Percentiles rank a stretch among this genome's conserved stretches.
These are phyloP conservation scores for Trypanosoma rangeli DNA, from an alignment of 208 protist species.

Conservation along the genomic window DNA sequence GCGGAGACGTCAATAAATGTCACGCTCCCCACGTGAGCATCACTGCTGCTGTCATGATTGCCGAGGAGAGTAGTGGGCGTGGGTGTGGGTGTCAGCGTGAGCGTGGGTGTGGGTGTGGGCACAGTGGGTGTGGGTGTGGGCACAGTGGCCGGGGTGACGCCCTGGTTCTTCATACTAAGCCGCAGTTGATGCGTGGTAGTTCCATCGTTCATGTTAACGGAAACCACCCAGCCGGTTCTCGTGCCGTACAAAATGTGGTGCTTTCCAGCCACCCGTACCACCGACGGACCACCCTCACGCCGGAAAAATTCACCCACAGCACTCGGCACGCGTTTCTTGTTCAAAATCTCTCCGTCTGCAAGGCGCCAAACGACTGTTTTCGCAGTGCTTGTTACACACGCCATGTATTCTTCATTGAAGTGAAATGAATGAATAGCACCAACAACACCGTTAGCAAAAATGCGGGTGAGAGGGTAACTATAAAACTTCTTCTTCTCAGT, in stretches of 20 bases:
- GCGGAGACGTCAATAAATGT: slow-evolving; percentile 59
- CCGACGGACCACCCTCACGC: slow-evolving; percentile 59
- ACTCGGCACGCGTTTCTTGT: slow-evolving; percentile 38
- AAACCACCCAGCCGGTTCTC: slow-evolving; percentile 66
- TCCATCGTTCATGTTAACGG: slow-evolving; percentile 71
- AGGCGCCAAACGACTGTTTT: slow-evolving; percentile 57
- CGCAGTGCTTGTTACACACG: slow-evolving; percentile 51
- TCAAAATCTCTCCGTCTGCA: slow-evolving; percentile 53
- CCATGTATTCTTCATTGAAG: slow-evolving; percentile 84
- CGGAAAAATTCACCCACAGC: slow-evolving; percentile 42
- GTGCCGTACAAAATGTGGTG: slow-evolving; percentile 81
- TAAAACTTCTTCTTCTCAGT: slow-evolving; percentile 16
- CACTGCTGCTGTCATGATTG: neutral
- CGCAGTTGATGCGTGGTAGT: slow-evolving; percentile 19
- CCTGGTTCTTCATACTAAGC: slow-evolving; percentile 6
- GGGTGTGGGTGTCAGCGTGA: neutral
- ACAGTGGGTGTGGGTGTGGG: neutral
- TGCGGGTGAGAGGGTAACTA: slow-evolving; percentile 50
- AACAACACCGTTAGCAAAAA: slow-evolving; percentile 55
- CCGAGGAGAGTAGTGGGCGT: neutral
- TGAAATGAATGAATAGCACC: slow-evolving; percentile 62
- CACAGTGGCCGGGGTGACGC: neutral
- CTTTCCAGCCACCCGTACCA: slow-evolving; percentile 79
- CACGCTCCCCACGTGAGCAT: slow-evolving; percentile 45
- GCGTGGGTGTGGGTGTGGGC: neutral